A percentile compares a stretch with the other conserved stretches of the same genome.
These are phyloP conservation scores for Tricholoma hemisulphureum DNA, from an alignment of 768 basidiomycete species.

Conservation along the genomic window DNA sequence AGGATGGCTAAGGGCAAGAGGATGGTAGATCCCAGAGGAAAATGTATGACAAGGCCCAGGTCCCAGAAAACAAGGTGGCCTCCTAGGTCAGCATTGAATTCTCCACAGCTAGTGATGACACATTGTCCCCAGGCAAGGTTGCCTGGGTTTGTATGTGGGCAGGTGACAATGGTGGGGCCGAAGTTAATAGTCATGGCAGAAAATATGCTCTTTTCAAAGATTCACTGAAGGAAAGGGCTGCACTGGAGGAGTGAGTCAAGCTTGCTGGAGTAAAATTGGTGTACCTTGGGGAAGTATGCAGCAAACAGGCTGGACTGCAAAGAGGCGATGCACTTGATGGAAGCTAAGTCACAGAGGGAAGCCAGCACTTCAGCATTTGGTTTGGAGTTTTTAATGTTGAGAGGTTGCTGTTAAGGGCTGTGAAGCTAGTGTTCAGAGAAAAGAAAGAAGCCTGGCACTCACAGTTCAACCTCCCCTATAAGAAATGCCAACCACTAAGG, in stretches of 20 bases:
- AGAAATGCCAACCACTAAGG: too few relatives aligned
- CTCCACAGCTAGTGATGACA: neutral
- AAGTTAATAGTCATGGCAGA: slow-evolving; percentile 3
- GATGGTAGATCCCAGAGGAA: neutral
- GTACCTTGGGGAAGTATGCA: neutral
- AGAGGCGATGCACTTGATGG: neutral
- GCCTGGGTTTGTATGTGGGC: neutral
- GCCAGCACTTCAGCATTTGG: too few relatives aligned
- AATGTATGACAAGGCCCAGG: neutral
- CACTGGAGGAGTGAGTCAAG: neutral
- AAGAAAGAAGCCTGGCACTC: too few relatives aligned
- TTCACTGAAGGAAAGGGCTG: neutral
- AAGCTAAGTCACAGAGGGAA: too few relatives aligned
- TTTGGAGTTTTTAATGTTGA: too few relatives aligned
- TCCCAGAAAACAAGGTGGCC: slow-evolving; percentile 4
- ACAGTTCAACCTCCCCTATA: too few relatives aligned
- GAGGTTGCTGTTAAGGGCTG: too few relatives aligned
- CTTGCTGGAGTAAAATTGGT: neutral
- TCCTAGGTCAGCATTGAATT: neutral
- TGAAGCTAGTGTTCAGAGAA: too few relatives aligned
- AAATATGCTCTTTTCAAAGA: neutral
- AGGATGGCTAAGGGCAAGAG: too few relatives aligned
- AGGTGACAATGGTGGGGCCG: neutral
- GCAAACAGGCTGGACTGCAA: neutral
- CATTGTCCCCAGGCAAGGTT: slow-evolving; percentile 5